Evolutionary conservation across 148 eudicot genomes (phyloP), one percentile per base, ranked within the genome.

Genomic region (Cornus kousa): DNA sequence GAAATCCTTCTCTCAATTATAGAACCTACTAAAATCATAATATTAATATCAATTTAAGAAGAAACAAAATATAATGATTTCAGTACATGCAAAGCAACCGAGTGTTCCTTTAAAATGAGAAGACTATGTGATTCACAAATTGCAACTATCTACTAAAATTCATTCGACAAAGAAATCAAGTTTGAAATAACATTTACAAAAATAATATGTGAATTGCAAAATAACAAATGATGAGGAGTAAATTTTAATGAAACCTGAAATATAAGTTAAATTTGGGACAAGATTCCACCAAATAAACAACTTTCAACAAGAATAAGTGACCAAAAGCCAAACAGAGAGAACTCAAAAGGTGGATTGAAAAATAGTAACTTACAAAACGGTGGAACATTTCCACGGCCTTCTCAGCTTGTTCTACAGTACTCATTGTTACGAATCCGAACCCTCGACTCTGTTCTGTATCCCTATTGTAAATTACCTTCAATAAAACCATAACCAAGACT

Each of bases 351-450:
- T 17, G 22, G 20, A 62, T 19, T 3, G 66, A 20, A 17, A 62
- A 62, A 17, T 2, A 46, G 50, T 13, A 20, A 88, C 97, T 91
- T 82, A 93, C 97, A 85, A 85, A 88, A 20, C 87, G 84, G 75
- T 90, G 75, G 82, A 91, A 89, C 93, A 90, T 82, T 68, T 90
- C 93, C 31, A 88, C 94, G 67, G 97, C 97, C 74, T 86, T 90
- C 67, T 89, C 97, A 76, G 97, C 97, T 85, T 93, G 92, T 82
- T 89, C 97, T 74, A 89, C 93, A 59, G 92, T 93, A 81, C 94
- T 89, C 99, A 95, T 95, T 0, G 99, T 93, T 83, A 95, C 97
- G 81, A 95, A 95, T n/a, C 97, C 99, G 80, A 93, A 95, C 43
- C 97, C 97, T 59, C 99, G 86, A 85, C 98, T 93, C 87, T 86